These are phyloP conservation scores for Isochrysis galbana DNA, from an alignment of 78 protist genomes.

Conservation along the genomic window DNA sequence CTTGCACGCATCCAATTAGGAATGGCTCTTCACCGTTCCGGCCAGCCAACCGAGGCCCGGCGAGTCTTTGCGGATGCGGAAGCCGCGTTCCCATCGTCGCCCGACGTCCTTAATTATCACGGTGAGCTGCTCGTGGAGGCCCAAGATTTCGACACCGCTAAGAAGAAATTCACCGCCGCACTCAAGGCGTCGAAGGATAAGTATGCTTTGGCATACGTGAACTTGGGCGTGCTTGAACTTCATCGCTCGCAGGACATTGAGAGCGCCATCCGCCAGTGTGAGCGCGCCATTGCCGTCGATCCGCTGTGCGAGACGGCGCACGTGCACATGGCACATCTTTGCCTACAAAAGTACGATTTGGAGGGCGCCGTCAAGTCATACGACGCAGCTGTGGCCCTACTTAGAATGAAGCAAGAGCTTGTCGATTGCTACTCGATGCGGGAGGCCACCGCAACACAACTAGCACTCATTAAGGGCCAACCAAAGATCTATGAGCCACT, in stretches of 20 bases:
- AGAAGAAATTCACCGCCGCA: not conserved
- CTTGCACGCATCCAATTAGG: not conserved
- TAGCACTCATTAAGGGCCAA: not conserved
- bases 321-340: conserved; percentile 3
- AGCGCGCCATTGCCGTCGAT: not conserved
- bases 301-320: conserved; percentile 24
- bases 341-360: not conserved
- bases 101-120: not conserved
- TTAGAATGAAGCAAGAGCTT: not conserved
- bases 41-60: not conserved
- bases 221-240: not conserved
- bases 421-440: not conserved
- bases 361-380: not conserved
- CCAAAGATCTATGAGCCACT: not conserved
- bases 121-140: conserved; percentile 2
- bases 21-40: not conserved
- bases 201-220: not conserved
- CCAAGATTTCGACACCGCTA: not conserved
- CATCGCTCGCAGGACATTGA: not conserved
- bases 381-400: not conserved
- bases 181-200: not conserved
- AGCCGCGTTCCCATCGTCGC: not conserved
- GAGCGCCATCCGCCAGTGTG: not conserved
- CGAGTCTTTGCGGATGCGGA: not conserved
- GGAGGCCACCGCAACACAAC: conserved; percentile 2